A percentile compares a stretch with the other conserved stretches of the same genome.
These are phyloP conservation scores for Leptodontidium sp. DNA, from an alignment of 2,329 filamentous ascomycete species.

Conservation along the genomic window DNA sequence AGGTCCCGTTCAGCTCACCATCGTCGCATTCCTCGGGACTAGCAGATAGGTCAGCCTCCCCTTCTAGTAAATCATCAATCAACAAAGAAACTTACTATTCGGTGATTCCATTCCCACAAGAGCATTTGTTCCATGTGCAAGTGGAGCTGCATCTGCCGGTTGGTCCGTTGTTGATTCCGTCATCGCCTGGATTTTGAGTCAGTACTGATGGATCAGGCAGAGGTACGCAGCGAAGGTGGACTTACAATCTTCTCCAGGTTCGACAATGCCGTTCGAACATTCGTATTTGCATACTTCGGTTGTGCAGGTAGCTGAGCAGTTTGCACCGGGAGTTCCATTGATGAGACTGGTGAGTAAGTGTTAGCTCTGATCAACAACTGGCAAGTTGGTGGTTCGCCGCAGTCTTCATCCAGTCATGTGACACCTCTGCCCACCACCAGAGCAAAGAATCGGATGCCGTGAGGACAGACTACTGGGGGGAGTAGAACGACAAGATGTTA, in stretches of 20 bases:
- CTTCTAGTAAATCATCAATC: neutral
- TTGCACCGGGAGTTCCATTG: conserved; percentile 21
- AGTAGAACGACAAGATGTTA: no score
- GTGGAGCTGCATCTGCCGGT: neutral
- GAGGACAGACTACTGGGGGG: no score
- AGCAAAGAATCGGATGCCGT: no score
- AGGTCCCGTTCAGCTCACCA: conserved; percentile 24
- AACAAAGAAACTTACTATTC: conserved; percentile 1
- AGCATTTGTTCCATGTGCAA: conserved; percentile 22
- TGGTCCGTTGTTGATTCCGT: conserved; percentile 9
- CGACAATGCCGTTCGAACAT: conserved; percentile 20
- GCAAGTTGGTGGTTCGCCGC: no score
- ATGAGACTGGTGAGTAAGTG: neutral
- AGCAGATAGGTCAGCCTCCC: neutral
- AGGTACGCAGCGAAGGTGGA: neutral
- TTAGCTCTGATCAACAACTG: neutral
- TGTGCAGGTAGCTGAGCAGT: conserved; percentile 20
- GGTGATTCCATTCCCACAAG: conserved; percentile 23
- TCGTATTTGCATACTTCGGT: conserved; percentile 4
- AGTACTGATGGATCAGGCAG: neutral
- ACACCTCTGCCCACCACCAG: no score
- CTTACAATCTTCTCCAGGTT: conserved; percentile 16
- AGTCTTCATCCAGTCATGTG: no score
- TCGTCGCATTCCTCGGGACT: conserved; percentile 24
- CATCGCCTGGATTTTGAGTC: neutral